These are phyloP conservation scores for Solanum boliviense DNA, from an alignment of 257 asterid genomes.

Conservation along the genomic window DNA sequence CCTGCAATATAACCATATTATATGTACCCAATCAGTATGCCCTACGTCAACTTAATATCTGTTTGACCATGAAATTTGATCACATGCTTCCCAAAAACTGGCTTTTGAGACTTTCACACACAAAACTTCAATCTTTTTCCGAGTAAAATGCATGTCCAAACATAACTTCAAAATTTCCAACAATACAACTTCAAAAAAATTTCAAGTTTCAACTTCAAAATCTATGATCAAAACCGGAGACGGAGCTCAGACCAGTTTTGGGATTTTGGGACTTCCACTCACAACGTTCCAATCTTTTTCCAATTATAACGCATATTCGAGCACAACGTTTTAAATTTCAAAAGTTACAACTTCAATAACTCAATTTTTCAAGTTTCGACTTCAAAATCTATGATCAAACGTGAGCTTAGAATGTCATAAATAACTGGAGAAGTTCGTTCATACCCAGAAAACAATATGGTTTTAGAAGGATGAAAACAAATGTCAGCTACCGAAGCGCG, in stretches of 20 bases:
- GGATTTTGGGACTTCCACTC: not conserved
- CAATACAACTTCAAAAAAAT: not conserved
- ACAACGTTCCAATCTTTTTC: not conserved
- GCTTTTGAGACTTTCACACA: not conserved
- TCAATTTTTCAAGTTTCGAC: not conserved
- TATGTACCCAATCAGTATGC: not conserved
- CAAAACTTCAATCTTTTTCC: not conserved
- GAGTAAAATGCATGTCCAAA: not conserved
- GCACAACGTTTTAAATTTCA: not conserved
- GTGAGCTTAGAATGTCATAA: not conserved
- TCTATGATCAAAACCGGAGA: not conserved
- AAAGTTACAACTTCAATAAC: not conserved
- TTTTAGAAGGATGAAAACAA: conserved; percentile 67
- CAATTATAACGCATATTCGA: not conserved
- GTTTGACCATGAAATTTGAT: not conserved
- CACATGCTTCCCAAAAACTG: not conserved
- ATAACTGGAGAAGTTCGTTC: not conserved
- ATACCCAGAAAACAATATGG: conserved; percentile 55
- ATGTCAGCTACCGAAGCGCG: conserved; percentile 80
- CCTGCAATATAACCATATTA: conserved; percentile 3
- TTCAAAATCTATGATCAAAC: not conserved
- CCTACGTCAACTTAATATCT: too few species aligned
- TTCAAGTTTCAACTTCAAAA: not conserved
- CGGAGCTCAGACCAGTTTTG: not conserved
- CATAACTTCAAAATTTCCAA: not conserved